Evolutionary conservation across 768 basidiomycete genomes (phyloP).

Genomic region (Macrolepiota fuliginosa): DNA sequence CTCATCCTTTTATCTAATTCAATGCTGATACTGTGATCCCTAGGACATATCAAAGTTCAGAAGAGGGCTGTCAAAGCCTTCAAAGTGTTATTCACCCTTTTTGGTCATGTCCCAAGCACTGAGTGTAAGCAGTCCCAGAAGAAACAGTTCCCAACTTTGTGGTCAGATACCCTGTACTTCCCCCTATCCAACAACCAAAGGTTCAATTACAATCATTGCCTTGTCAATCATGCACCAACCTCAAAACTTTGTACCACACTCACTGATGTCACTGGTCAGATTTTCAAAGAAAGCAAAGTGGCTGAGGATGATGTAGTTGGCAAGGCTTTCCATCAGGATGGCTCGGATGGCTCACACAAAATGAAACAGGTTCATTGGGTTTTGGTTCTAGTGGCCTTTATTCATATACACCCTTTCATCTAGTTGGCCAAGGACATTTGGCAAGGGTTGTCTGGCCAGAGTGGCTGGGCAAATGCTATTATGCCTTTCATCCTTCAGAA

Average conservation of each 20-base stretch:
- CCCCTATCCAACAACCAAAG: background rate
- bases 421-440: background rate
- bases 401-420: background rate
- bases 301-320: background rate
- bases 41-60: conserved; percentile 3
- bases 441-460: background rate
- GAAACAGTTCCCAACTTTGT: background rate
- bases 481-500: background rate
- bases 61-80: background rate
- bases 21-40: background rate
- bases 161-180: background rate
- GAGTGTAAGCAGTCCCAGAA: background rate
- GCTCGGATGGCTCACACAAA: background rate
- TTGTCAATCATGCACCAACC: background rate
- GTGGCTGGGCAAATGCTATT: background rate
- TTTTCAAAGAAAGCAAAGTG: background rate
- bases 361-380: background rate
- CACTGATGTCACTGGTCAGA: conserved; percentile 8
- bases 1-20: background rate
- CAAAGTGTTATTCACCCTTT: background rate
- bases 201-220: background rate
- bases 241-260: background rate
- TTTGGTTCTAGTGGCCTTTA: no score
- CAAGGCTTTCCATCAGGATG: conserved; percentile 3
- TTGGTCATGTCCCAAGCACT: background rate